A percentile compares a stretch with the other conserved stretches of the same genome.
Conservation (phyloP, 2,329 filamentous ascomycete species). For the Trichophyton simii region DNA sequence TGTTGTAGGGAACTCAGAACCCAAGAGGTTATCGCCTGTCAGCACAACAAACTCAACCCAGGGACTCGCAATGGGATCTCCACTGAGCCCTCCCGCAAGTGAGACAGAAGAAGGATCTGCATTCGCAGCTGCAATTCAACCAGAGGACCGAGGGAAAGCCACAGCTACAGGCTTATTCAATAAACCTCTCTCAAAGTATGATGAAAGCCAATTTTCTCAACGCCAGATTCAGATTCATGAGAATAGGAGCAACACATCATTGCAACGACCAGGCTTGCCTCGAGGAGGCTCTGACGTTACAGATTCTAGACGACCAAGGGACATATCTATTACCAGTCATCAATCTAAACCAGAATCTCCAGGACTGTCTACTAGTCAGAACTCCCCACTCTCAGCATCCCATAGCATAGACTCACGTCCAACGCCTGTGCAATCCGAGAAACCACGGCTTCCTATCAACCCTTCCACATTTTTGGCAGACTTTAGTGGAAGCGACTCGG, state of each 20-base stretch:
- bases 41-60: constrained; percentile 19
- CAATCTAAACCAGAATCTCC: constrained; percentile 27
- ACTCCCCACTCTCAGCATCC: constrained; percentile 9
- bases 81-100: constrained; percentile 57
- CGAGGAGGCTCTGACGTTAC: constrained; percentile 13
- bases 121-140: constrained; percentile 53
- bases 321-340: constrained; percentile 27
- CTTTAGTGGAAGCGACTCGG: constrained; percentile 29
- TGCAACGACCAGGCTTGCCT: constrained; percentile 16
- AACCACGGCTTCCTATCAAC: constrained; percentile 11
- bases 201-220: constrained; percentile 74
- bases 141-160: constrained; percentile 67
- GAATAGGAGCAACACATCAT: constrained; percentile 51
- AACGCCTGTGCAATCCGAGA: not conserved
- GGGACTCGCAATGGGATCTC: constrained; percentile 36
- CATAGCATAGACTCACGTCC: not conserved
- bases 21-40: constrained; percentile 6
- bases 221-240: constrained; percentile 70
- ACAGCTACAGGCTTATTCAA: constrained; percentile 61
- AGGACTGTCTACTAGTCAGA: constrained; percentile 14
- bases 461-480: constrained; percentile 25
- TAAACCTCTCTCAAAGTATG: constrained; percentile 62
- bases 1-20: constrained; percentile 23
- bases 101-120: constrained; percentile 55
- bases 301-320: constrained; percentile 19